Percentiles rank a stretch among this genome's conserved stretches.
phyloP scores from a whole-genome alignment of 768 basidiomycete genomes.

The Leccinum variicolor region DNA sequence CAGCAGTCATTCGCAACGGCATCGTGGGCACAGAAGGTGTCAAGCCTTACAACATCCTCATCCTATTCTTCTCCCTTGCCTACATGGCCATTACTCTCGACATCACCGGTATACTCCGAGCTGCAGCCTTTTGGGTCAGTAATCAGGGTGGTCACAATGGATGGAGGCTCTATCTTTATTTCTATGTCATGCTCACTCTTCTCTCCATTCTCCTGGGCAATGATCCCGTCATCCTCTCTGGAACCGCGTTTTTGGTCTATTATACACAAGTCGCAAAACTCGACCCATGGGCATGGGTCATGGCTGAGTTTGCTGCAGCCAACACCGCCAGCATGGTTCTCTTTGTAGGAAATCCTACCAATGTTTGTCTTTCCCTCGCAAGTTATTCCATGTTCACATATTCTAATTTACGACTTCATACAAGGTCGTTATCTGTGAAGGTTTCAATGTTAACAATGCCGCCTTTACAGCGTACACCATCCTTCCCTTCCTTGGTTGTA shows the following conservation, averaged over 20 bases:
- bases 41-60: conserved; percentile 90
- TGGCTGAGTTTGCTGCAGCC: conserved; percentile 73
- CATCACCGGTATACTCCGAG: conserved; percentile 80
- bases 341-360: conserved; percentile 91
- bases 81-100: conserved; percentile 94
- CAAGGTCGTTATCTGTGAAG: conserved; percentile 77
- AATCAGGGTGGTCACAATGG: conserved; percentile 74
- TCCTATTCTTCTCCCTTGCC: conserved; percentile 86
- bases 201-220: conserved; percentile 85
- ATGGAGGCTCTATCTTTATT: conserved; percentile 69
- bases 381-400: background rate
- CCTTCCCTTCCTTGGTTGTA: conserved; percentile 71
- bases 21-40: conserved; percentile 79
- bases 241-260: conserved; percentile 87
- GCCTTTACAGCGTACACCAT: conserved; percentile 82
- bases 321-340: conserved; percentile 74
- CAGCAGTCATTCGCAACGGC: conserved; percentile 58
- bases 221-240: conserved; percentile 90
- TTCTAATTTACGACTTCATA: background rate
- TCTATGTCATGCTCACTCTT: conserved; percentile 79
- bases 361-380: conserved; percentile 36
- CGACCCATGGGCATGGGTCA: conserved; percentile 62
- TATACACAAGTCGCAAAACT: conserved; percentile 62
- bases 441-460: conserved; percentile 73
- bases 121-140: conserved; percentile 87